A percentile compares a stretch with the other conserved stretches of the same genome.
These are phyloP conservation scores for Cryomyces minteri DNA, from an alignment of 495 filamentous ascomycete genomes.

Conservation along the genomic window DNA sequence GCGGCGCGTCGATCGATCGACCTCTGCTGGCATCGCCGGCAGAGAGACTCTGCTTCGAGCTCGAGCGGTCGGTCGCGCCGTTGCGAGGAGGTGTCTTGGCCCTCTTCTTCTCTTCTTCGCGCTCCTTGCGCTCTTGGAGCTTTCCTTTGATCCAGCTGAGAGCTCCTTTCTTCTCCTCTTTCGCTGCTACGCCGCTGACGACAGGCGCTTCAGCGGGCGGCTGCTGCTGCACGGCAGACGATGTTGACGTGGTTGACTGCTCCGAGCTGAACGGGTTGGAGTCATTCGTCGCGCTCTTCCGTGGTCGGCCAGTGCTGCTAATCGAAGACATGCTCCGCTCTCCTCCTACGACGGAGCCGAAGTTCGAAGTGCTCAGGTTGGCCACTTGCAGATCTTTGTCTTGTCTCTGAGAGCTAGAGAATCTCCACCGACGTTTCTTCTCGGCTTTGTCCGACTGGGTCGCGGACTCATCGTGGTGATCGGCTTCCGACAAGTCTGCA, in stretches of 20 bases:
- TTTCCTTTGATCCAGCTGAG: constrained; percentile 75
- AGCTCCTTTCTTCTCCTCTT: constrained; percentile 40
- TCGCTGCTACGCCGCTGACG: constrained; percentile 11
- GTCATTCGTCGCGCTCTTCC: constrained; percentile 2
- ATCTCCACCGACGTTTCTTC: constrained; percentile 51
- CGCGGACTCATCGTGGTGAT: constrained; percentile 40
- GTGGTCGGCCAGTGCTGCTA: constrained; percentile 6
- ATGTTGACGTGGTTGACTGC: background rate
- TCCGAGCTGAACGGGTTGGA: background rate
- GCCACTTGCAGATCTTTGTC: constrained; percentile 24
- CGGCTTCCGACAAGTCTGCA: constrained; percentile 59
- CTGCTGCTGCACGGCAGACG: background rate
- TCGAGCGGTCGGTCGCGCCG: too few relatives aligned
- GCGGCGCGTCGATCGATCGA: too few relatives aligned
- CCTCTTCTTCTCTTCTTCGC: constrained; percentile 31
- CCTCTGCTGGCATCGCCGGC: too few relatives aligned
- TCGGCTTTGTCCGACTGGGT: constrained; percentile 24
- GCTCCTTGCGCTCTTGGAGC: constrained; percentile 55
- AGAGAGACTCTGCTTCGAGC: too few relatives aligned
- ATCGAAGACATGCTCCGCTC: constrained; percentile 7
- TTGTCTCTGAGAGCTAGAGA: constrained; percentile 37
- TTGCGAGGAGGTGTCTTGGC: constrained; percentile 31
- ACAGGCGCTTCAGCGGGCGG: constrained; percentile 1
- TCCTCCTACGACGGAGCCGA: constrained; percentile 4
- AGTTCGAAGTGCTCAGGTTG: background rate